phyloP scores from a whole-genome alignment of 192 early-diverging fungal species.

The Dissophora ornata region DNA sequence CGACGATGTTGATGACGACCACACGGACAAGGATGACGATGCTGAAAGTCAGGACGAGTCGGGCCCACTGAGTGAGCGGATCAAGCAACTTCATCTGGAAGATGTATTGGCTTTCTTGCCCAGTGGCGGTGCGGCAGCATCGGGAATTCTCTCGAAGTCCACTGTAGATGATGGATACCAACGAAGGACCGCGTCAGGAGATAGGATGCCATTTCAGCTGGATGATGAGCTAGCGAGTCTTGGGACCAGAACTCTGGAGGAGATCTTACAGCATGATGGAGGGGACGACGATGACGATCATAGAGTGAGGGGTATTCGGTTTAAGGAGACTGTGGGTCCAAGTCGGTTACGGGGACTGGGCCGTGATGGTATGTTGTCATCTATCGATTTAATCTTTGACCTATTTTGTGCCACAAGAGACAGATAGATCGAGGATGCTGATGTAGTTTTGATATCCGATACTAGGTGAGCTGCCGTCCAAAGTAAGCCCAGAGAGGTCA shows the following conservation, averaged over 20 bases:
- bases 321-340: slow-evolving; percentile 14
- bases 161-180: slow-evolving; percentile 17
- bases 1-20: slow-evolving; percentile 17
- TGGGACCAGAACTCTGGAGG: slow-evolving; percentile 27
- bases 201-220: slow-evolving; percentile 46
- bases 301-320: slow-evolving; percentile 19
- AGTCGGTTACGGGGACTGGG: slow-evolving; percentile 14
- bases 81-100: slow-evolving; percentile 44
- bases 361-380: slow-evolving; percentile 25
- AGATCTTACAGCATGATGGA: slow-evolving; percentile 34
- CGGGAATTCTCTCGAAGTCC: slow-evolving; percentile 10
- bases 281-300: slow-evolving; percentile 34
- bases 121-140: slow-evolving; percentile 22
- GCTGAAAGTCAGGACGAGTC: slow-evolving; percentile 30
- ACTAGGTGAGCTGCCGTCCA: slow-evolving; percentile 7
- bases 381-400: background rate
- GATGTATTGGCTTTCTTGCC: slow-evolving; percentile 50
- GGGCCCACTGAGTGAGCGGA: slow-evolving; percentile 36
- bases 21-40: slow-evolving; percentile 29
- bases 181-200: slow-evolving; percentile 22
- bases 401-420: background rate
- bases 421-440: no score
- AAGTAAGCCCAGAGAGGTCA: slow-evolving; percentile 40
- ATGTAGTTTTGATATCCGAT: background rate
- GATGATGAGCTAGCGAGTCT: slow-evolving; percentile 46